Evolutionary conservation across 2,329 filamentous ascomycete species (phyloP), one percentile per base, ranked within the genome.

Genomic region (Pestalotiopsis sp.): DNA sequence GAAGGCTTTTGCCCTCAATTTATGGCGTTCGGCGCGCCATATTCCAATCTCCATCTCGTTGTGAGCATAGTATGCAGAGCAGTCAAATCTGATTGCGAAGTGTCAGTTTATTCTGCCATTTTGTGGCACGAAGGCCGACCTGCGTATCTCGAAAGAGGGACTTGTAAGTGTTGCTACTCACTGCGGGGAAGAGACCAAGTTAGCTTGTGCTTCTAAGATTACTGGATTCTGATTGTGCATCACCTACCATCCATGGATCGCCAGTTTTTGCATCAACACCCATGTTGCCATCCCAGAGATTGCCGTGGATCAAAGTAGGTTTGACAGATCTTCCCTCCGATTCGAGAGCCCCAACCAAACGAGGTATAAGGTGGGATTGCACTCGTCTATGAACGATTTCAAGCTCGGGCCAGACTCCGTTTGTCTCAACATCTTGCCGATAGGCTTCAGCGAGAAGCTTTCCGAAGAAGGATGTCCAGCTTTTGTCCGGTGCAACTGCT

Each of bases 251-350:
- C 27, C 61, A 72, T 1, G 71, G 57, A 4, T 74, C 62, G 11
- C 68, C 71, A 2, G 71, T 74, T 0, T 69, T n/a, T 13, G n/a
- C 52, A 31, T 74, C 69, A 3, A 70, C 71, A 3, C 72, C 70
- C 36, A 73, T 71, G 31, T 73, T 74, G 38, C 68, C 69, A 27
- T 74, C 71, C 72, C 71, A 75, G 13, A 75, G 71, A 27, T 75
- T 70, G 1, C 71, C 72, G 12, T 75, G 73, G 65, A 74, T 75
- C 52, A 73, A 57, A 2, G 62, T 66, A 4, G 70, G 72, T 31
- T 72, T 73, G 3, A 73, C 66, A 2, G 70, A 68, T 11, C 70
- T 62, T 3, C 70, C 70, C 0, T 70, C 69, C 0, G 71, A 25
- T 38, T 66, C 67, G 11, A 73, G 45, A 3, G 70, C 57, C 9